A percentile compares a stretch with the other conserved stretches of the same genome.
Evolutionary conservation across 768 basidiomycete species (phyloP).

Genomic region (Russula olivacea): DNA sequence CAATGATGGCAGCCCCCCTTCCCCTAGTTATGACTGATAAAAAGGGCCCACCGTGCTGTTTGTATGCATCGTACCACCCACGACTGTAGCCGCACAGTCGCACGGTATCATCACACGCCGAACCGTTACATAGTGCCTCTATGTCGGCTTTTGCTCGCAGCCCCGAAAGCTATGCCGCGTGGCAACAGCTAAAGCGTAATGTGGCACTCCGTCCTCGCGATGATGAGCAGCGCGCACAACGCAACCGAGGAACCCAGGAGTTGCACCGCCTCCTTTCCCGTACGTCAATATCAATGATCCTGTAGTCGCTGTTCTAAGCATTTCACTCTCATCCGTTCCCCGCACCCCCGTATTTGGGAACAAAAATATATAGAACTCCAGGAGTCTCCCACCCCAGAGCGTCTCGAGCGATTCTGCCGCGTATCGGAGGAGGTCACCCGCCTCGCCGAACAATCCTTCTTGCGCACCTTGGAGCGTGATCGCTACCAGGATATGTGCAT

Average conservation of each 20-base stretch:
- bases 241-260: not conserved
- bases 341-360: no score
- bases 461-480: not conserved
- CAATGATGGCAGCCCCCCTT: no score
- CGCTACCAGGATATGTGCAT: slow-evolving; percentile 2
- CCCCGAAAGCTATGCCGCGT: slow-evolving; percentile 11
- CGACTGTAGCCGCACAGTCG: no score
- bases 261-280: not conserved
- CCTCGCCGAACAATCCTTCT: not conserved
- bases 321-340: not conserved
- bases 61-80: no score
- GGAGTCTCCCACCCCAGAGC: not conserved
- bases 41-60: no score
- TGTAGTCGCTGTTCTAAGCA: no score
- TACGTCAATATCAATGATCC: not conserved
- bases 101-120: not conserved
- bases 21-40: no score
- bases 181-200: slow-evolving; percentile 6
- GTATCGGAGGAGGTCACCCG: not conserved
- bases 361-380: not conserved
- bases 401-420: not conserved
- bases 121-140: not conserved
- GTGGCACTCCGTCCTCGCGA: not conserved
- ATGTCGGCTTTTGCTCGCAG: slow-evolving; percentile 2
- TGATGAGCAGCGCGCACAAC: not conserved